Evolutionary conservation across 2,329 filamentous ascomycete species (phyloP).

Genomic region (Incumbomyces lentus): DNA sequence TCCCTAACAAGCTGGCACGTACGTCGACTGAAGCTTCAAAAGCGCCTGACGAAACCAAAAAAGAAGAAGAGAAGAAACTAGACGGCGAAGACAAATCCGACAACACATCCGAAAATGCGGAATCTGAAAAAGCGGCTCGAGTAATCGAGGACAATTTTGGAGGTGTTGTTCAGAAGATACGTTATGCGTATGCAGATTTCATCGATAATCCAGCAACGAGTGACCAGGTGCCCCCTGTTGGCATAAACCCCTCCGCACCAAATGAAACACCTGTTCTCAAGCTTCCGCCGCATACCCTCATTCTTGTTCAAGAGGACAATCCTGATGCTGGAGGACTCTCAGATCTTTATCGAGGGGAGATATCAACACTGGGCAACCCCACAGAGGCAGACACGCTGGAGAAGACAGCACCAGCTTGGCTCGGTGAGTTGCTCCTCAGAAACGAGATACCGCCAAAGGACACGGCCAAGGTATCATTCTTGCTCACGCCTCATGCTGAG

Average conservation of each 20-base stretch:
- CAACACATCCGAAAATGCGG: conserved; percentile 43
- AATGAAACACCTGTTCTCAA: conserved; percentile 36
- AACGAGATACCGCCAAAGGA: conserved; percentile 80
- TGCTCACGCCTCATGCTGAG: conserved; percentile 59
- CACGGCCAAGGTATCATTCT: conserved; percentile 90
- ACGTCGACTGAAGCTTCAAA: conserved; percentile 47
- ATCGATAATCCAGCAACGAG: conserved; percentile 26
- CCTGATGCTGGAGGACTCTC: conserved; percentile 56
- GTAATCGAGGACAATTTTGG: conserved; percentile 36
- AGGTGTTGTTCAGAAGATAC: conserved; percentile 36
- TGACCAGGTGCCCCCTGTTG: conserved; percentile 27
- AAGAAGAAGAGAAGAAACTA: conserved; percentile 59
- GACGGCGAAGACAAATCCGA: conserved; percentile 51
- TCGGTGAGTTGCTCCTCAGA: conserved; percentile 75
- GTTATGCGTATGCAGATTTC: conserved; percentile 36
- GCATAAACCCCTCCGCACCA: conserved; percentile 33
- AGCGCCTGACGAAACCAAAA: conserved; percentile 54
- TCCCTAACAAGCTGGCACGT: conserved; percentile 70
- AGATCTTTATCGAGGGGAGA: conserved; percentile 84
- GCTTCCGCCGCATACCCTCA: conserved; percentile 42
- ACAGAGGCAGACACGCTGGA: conserved; percentile 71
- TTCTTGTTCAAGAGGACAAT: conserved; percentile 56
- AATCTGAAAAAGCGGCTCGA: conserved; percentile 32
- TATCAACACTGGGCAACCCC: conserved; percentile 57
- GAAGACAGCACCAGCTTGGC: conserved; percentile 78